These are phyloP conservation scores for Grosmannia huntii DNA, from an alignment of 2,329 filamentous ascomycete genomes.

Conservation along the genomic window DNA sequence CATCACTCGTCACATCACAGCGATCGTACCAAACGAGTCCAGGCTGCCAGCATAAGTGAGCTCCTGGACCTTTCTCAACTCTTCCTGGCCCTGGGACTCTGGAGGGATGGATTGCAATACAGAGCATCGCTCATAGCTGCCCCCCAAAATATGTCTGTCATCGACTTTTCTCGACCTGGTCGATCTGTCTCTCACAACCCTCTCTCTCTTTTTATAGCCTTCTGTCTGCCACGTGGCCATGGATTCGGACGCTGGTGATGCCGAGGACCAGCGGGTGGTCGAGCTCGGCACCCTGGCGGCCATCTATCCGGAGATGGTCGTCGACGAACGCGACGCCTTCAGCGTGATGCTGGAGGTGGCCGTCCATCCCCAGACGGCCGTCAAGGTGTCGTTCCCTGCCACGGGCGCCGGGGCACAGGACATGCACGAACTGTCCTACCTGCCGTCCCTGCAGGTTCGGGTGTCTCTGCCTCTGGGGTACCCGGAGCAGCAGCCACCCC, in stretches of 20 bases:
- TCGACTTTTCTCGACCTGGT: background rate
- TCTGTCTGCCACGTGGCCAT: background rate
- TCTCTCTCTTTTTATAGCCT: too few relatives aligned
- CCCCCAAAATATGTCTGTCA: background rate
- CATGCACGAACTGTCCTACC: slow-evolving; percentile 38
- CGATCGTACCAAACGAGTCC: background rate
- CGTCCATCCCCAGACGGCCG: slow-evolving; percentile 38
- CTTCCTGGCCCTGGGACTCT: background rate
- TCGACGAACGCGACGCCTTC: slow-evolving; percentile 29
- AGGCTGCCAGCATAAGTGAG: background rate
- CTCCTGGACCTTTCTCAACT: too few relatives aligned
- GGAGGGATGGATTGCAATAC: background rate
- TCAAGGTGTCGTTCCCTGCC: slow-evolving; percentile 45
- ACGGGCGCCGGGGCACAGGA: slow-evolving; percentile 16
- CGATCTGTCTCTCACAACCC: background rate
- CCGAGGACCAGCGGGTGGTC: slow-evolving; percentile 39
- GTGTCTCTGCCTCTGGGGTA: slow-evolving; percentile 46
- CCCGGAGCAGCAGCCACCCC: slow-evolving; percentile 38
- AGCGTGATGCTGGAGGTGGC: slow-evolving; percentile 44
- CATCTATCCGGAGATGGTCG: slow-evolving; percentile 53
- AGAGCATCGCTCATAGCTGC: background rate
- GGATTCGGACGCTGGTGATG: slow-evolving; percentile 12
- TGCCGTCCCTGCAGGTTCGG: slow-evolving; percentile 42
- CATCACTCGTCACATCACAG: background rate
- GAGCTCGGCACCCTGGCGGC: slow-evolving; percentile 50